phyloP scores from a whole-genome alignment of 2,329 filamentous ascomycete species.

The Pestalotiopsis sp. region DNA sequence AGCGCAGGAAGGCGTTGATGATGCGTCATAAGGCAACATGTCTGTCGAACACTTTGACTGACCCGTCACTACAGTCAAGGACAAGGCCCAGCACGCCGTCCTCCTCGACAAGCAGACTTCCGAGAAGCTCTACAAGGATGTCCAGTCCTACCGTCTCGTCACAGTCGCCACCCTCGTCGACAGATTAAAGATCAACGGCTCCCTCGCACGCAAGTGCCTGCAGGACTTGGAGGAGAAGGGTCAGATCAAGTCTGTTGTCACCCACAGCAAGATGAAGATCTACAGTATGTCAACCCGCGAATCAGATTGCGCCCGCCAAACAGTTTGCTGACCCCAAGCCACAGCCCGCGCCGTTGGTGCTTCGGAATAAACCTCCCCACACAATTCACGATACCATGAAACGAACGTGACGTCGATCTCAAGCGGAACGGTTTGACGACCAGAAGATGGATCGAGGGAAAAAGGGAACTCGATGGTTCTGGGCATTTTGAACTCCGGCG shows the following conservation, averaged over 20 bases:
- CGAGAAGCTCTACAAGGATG: slow-evolving; percentile 99
- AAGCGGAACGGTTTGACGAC: slow-evolving; percentile 22
- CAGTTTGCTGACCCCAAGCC: slow-evolving; percentile 9
- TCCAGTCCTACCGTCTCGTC: slow-evolving; percentile 99
- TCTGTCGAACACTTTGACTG: not conserved
- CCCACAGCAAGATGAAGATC: slow-evolving; percentile 97
- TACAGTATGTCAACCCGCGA: slow-evolving; percentile 67
- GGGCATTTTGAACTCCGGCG: slow-evolving; percentile 35
- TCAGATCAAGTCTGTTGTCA: slow-evolving; percentile 95
- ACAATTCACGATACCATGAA: slow-evolving; percentile 33
- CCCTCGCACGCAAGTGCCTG: slow-evolving; percentile 85
- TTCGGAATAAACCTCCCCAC: slow-evolving; percentile 29
- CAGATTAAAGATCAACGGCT: slow-evolving; percentile 99
- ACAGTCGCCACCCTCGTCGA: slow-evolving; percentile 98
- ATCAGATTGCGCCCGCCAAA: not conserved
- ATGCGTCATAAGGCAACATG: not conserved
- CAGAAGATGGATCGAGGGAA: slow-evolving; percentile 25
- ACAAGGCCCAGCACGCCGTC: slow-evolving; percentile 99
- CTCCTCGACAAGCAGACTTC: slow-evolving; percentile 96
- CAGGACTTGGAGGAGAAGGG: slow-evolving; percentile 96
- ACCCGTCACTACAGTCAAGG: slow-evolving; percentile 70
- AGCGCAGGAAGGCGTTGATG: not conserved
- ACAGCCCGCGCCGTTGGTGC: slow-evolving; percentile 34
- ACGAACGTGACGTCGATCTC: slow-evolving; percentile 28
- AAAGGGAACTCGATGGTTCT: slow-evolving; percentile 31